Evolutionary conservation across 306 rosid genomes (phyloP), one percentile per base, ranked within the genome.

Genomic region (Notholithocarpus densiflorus): DNA sequence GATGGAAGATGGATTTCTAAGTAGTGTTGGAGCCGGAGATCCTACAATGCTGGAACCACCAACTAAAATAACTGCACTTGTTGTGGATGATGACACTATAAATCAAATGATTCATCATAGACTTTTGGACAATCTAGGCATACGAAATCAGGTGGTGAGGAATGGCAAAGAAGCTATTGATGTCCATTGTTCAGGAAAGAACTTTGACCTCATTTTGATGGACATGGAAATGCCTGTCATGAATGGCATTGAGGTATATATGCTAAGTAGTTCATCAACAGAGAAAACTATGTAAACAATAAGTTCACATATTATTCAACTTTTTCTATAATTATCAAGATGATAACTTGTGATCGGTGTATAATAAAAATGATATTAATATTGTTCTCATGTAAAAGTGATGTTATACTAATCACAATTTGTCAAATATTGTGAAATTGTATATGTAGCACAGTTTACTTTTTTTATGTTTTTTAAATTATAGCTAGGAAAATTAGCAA

Each of bases 151-250:
- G n/a, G 84, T 65, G 21, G 97, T 77, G 29, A 66, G 69, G 69
- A 94, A 94, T 64, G 98, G 98, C 27, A 88, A 87, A 81, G 94
- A 92, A 84, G 98, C 98, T 32, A 31, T 94, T 17, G 94, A 92
- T 64, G 82, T 92, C 80, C 92, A 90, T 66, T 56, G 69, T 68
- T 68, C 73, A 24, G 96, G 97, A 2, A 74, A 81, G 27, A 76
- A 48, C 21, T 94, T 94, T 80, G 94, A 92, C 82, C 94, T 94
- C 9, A 92, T 94, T 84, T 86, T 94, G 80, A 92, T 94, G 97
- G 98, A 94, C 84, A 76, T 81, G 82, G 98, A 94, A 17, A 94
- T 94, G 98, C 97, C 98, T 34, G 23, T 94, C 56, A 92, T 94
- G 98, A 86, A 90, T 84, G 98, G 98, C 76, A 82, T 92, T 70